These are phyloP conservation scores for Striga asiatica DNA, from an alignment of 257 asterid species.

Conservation along the genomic window DNA sequence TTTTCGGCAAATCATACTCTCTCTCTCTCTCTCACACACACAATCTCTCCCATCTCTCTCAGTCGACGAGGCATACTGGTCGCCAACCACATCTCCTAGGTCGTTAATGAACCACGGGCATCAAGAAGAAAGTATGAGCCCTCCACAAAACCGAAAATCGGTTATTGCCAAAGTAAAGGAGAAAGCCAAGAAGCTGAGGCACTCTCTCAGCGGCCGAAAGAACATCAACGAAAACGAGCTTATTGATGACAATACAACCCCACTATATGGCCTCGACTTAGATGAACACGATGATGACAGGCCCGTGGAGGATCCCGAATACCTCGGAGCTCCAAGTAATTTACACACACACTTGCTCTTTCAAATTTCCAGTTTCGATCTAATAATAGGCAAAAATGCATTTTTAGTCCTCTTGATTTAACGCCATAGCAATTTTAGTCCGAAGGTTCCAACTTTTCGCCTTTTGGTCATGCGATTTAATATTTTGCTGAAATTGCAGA, in stretches of 20 bases:
- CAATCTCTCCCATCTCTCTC: too few relatives aligned
- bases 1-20: background rate
- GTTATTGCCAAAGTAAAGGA: conserved; percentile 72
- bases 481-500: too few relatives aligned
- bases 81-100: conserved; percentile 23
- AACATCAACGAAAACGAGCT: conserved; percentile 21
- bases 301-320: conserved; percentile 64
- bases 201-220: conserved; percentile 50
- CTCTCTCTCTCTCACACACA: background rate
- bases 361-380: background rate
- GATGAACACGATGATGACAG: conserved; percentile 23
- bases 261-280: conserved; percentile 21
- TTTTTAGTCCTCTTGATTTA: too few relatives aligned
- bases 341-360: background rate
- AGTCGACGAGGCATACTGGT: conserved; percentile 36
- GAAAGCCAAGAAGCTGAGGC: conserved; percentile 59
- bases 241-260: conserved; percentile 20
- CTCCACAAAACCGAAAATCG: conserved; percentile 36
- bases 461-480: too few relatives aligned
- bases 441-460: too few relatives aligned
- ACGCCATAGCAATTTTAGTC: too few relatives aligned
- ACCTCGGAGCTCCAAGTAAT: conserved; percentile 95
- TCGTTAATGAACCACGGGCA: conserved; percentile 21
- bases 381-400: too few relatives aligned
- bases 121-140: conserved; percentile 38